A percentile compares a stretch with the other conserved stretches of the same genome.
Conservation (phyloP, 2,329 filamentous ascomycete genomes). For the Sarocladium brachiariae region DNA sequence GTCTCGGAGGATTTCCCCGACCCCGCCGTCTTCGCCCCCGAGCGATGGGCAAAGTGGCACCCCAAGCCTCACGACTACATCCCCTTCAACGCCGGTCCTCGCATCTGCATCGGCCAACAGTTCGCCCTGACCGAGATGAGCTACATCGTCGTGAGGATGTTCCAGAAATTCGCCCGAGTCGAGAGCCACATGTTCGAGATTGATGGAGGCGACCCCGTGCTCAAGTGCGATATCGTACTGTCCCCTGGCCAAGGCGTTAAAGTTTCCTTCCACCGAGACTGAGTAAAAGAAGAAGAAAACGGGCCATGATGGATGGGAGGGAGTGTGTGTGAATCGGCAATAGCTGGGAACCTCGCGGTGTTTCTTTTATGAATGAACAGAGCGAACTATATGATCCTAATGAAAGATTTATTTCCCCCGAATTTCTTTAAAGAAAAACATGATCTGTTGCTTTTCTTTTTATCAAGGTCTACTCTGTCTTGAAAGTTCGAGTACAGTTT, state of each 20-base stretch:
- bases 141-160: conserved; percentile 64
- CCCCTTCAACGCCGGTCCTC: conserved; percentile 67
- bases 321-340: too few relatives aligned
- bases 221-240: conserved; percentile 55
- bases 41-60: conserved; percentile 59
- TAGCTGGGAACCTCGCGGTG: too few relatives aligned
- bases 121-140: conserved; percentile 73
- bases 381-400: too few relatives aligned
- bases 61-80: conserved; percentile 65
- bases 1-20: conserved; percentile 37
- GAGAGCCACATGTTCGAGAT: conserved; percentile 49
- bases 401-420: too few relatives aligned
- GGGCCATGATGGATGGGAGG: too few relatives aligned
- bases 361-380: not conserved
- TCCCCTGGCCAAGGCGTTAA: conserved; percentile 52
- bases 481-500: too few relatives aligned
- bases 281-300: too few relatives aligned
- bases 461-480: too few relatives aligned
- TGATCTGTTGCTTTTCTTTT: too few relatives aligned
- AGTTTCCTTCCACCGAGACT: conserved; percentile 46
- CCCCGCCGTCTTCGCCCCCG: conserved; percentile 51
- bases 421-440: too few relatives aligned
- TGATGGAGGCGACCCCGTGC: conserved; percentile 44
- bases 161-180: conserved; percentile 64
- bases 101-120: conserved; percentile 74